phyloP scores from a whole-genome alignment of 768 basidiomycete species.

The Rubroboletus pulcherrimus region DNA sequence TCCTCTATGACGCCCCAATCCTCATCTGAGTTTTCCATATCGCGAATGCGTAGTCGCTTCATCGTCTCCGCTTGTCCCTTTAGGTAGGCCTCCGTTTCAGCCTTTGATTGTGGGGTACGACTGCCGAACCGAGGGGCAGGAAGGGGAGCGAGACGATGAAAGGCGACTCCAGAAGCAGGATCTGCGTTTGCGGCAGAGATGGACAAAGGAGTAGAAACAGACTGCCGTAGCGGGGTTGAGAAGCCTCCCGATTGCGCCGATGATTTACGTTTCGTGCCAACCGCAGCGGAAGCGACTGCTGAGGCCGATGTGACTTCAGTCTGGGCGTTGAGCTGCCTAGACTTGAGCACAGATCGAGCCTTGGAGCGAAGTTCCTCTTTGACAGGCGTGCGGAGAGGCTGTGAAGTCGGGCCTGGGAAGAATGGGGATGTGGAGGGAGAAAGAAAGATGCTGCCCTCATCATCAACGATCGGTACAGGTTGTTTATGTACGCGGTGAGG shows the following conservation, averaged over 20 bases:
- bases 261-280: slow-evolving; percentile 68
- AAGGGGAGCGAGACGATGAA: slow-evolving; percentile 35
- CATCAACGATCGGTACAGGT: slow-evolving; percentile 42
- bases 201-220: slow-evolving; percentile 37
- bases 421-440: slow-evolving; percentile 45
- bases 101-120: slow-evolving; percentile 33
- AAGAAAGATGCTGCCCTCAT: slow-evolving; percentile 57
- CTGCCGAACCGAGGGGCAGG: slow-evolving; percentile 28
- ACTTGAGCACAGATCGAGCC: slow-evolving; percentile 41
- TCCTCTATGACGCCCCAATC: slow-evolving; percentile 40
- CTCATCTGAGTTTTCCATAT: slow-evolving; percentile 45
- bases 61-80: slow-evolving; percentile 60
- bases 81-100: slow-evolving; percentile 36
- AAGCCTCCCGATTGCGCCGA: slow-evolving; percentile 40
- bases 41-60: slow-evolving; percentile 57
- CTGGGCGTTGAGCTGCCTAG: slow-evolving; percentile 28
- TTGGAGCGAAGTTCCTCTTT: slow-evolving; percentile 44
- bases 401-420: slow-evolving; percentile 41
- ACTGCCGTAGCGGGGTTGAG: slow-evolving; percentile 55
- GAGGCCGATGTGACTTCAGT: slow-evolving; percentile 1
- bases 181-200: slow-evolving; percentile 34
- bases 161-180: slow-evolving; percentile 33
- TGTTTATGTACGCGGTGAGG: slow-evolving; percentile 39
- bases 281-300: slow-evolving; percentile 32
- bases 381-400: slow-evolving; percentile 58